phyloP scores from a whole-genome alignment of 352 stramenopile species.

The Phytophthora chlamydospora region DNA sequence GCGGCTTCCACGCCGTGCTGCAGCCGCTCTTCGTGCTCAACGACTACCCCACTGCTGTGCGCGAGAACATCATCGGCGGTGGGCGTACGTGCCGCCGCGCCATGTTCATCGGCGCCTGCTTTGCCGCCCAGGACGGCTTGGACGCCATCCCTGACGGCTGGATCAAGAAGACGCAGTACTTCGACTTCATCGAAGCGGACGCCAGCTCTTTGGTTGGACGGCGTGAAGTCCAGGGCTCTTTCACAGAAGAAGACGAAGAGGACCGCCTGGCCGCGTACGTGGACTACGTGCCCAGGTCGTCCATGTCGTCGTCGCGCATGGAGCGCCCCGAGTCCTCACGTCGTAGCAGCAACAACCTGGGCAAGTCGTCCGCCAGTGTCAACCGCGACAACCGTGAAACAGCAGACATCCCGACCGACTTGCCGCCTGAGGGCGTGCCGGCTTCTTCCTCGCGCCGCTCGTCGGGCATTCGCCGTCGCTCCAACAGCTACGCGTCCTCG shows the following conservation, averaged over 20 bases:
- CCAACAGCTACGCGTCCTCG: conserved; percentile 73
- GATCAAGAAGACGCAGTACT: conserved; percentile 85
- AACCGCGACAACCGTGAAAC: conserved; percentile 25
- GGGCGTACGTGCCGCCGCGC: conserved; percentile 76
- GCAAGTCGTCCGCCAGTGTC: conserved; percentile 15
- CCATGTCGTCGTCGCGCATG: conserved; percentile 48
- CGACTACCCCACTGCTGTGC: conserved; percentile 79
- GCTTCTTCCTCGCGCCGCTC: conserved; percentile 27
- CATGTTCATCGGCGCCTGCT: conserved; percentile 86
- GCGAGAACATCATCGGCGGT: conserved; percentile 84
- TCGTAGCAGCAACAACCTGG: conserved; percentile 31
- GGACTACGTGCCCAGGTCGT: conserved; percentile 59
- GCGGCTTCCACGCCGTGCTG: conserved; percentile 72
- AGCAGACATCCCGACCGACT: conserved; percentile 23
- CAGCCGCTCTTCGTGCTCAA: conserved; percentile 83
- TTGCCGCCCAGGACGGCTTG: conserved; percentile 75
- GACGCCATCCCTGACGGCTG: conserved; percentile 72
- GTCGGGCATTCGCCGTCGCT: conserved; percentile 41
- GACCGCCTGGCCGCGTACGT: conserved; percentile 54
- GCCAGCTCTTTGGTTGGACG: conserved; percentile 68
- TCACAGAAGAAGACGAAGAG: conserved; percentile 59
- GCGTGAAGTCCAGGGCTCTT: conserved; percentile 66
- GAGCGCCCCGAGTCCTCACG: conserved; percentile 28
- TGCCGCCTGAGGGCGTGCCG: conserved; percentile 23
- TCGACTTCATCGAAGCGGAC: conserved; percentile 81